Evolutionary conservation across 2,329 filamentous ascomycete species (phyloP).

Genomic region (Lasiodiplodia hormozganensis): DNA sequence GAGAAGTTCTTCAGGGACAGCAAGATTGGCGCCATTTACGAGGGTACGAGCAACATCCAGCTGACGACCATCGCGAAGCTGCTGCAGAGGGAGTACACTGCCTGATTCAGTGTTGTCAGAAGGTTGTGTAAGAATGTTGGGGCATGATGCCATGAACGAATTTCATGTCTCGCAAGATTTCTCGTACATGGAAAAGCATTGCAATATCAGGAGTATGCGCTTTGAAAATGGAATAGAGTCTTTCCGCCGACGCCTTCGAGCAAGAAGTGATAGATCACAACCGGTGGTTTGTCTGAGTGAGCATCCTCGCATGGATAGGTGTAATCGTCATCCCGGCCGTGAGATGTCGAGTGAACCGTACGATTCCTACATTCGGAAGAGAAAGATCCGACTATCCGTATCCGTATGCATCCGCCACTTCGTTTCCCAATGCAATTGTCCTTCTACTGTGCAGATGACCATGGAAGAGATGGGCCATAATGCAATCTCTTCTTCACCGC

Average conservation of each 20-base stretch:
- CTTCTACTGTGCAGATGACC: not conserved
- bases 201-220: not conserved
- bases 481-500: not conserved
- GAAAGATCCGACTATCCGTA: no score
- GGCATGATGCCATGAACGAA: constrained; percentile 73
- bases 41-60: constrained; percentile 83
- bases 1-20: constrained; percentile 98
- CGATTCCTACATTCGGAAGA: no score
- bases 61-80: constrained; percentile 74
- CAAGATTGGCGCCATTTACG: constrained; percentile 98
- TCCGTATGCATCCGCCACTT: no score
- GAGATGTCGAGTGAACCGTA: no score
- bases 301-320: no score
- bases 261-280: no score
- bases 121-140: constrained; percentile 64
- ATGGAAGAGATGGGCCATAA: not conserved
- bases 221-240: no score
- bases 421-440: no score
- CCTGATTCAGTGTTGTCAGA: constrained; percentile 40
- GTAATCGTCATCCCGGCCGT: no score
- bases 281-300: no score
- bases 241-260: no score
- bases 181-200: no score
- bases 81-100: constrained; percentile 72
- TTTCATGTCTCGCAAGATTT: constrained; percentile 59